Evolutionary conservation across 2,329 filamentous ascomycete genomes (phyloP).

Genomic region (Cladosporium sp.): DNA sequence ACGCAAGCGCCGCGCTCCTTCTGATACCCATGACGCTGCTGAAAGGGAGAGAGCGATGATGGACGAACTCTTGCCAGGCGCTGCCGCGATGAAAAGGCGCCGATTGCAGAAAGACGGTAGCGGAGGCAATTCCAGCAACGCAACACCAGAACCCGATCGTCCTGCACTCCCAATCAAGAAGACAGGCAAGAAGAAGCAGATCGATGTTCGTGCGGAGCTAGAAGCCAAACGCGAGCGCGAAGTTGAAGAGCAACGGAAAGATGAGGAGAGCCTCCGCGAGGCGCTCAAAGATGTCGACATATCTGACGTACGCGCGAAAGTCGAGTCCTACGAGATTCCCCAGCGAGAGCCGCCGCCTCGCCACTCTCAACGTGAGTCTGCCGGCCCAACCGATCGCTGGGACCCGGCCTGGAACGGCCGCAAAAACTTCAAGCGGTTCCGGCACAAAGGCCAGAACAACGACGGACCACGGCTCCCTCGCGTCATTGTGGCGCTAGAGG

Average conservation of each 20-base stretch:
- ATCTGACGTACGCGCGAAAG: slow-evolving; percentile 65
- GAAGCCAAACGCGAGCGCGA: slow-evolving; percentile 44
- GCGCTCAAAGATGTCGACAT: slow-evolving; percentile 61
- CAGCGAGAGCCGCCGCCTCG: slow-evolving; percentile 22
- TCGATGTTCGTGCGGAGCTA: slow-evolving; percentile 63
- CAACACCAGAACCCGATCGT: slow-evolving; percentile 35
- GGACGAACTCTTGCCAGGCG: slow-evolving; percentile 68
- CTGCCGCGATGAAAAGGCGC: slow-evolving; percentile 71
- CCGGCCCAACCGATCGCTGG: slow-evolving; percentile 60
- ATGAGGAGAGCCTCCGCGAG: slow-evolving; percentile 57
- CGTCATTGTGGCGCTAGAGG: slow-evolving; percentile 65
- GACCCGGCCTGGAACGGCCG: slow-evolving; percentile 86
- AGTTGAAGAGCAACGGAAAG: slow-evolving; percentile 51
- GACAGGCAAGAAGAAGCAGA: slow-evolving; percentile 34
- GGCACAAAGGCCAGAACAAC: slow-evolving; percentile 45
- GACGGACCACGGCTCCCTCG: slow-evolving; percentile 45
- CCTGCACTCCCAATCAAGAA: neutral
- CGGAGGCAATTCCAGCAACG: slow-evolving; percentile 39
- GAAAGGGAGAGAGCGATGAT: slow-evolving; percentile 47
- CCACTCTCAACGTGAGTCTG: slow-evolving; percentile 29
- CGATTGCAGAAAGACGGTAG: slow-evolving; percentile 44
- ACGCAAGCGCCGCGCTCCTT: slow-evolving; percentile 25
- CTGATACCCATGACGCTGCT: slow-evolving; percentile 16
- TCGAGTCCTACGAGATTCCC: slow-evolving; percentile 69
- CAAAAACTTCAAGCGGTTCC: slow-evolving; percentile 93